Evolutionary conservation across 441 rosid species (phyloP).

Genomic region (Gossypium lobatum): DNA sequence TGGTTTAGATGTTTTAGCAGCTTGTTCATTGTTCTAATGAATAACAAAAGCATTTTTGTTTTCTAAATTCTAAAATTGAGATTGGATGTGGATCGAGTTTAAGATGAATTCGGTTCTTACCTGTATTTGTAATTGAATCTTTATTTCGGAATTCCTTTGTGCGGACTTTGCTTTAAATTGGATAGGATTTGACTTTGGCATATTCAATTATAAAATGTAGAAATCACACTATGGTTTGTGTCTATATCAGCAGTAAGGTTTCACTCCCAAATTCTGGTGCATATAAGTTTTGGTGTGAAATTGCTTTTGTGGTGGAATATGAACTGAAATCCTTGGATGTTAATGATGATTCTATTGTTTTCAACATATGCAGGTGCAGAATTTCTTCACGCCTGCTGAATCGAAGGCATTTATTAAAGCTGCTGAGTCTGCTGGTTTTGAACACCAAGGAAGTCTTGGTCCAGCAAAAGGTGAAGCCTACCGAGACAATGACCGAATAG

Average conservation of each 20-base stretch:
- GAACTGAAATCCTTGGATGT: background rate
- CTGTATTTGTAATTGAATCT: background rate
- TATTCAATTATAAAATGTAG: background rate
- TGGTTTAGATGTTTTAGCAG: background rate
- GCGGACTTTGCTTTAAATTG: background rate
- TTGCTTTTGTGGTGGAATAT: background rate
- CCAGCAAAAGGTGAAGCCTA: constrained; percentile 89
- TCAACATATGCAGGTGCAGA: constrained; percentile 49
- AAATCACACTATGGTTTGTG: background rate
- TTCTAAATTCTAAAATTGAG: background rate
- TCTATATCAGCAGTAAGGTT: background rate
- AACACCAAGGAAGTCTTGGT: constrained; percentile 88
- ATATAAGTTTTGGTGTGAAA: background rate
- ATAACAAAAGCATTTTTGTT: background rate
- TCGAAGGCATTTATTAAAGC: constrained; percentile 56
- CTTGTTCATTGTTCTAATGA: constrained; percentile 2
- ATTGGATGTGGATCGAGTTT: background rate
- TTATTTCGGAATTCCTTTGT: background rate
- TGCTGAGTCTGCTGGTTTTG: constrained; percentile 74
- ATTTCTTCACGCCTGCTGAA: constrained; percentile 66
- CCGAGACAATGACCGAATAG: constrained; percentile 75
- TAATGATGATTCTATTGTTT: constrained; percentile 11
- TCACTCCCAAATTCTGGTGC: background rate
- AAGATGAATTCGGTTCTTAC: background rate
- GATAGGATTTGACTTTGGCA: background rate